Base-by-base conservation (phyloP, 805 yeast species). In the Saccharomycopsis sp. region DNA sequence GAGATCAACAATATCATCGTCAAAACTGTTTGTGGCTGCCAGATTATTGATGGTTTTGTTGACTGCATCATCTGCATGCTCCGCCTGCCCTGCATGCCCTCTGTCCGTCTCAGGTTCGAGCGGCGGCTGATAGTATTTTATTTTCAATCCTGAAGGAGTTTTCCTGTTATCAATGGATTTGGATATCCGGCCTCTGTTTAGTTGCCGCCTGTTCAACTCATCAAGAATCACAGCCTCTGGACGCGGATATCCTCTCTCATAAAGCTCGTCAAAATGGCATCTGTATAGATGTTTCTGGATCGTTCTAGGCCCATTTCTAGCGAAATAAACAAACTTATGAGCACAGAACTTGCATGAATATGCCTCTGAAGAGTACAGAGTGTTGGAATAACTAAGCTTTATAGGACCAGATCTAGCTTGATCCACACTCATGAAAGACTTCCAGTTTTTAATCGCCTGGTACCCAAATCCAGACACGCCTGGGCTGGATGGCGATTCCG, bases 271-370 rank as follows among this genome's bases (percentile, higher is more conserved):
- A 1, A 29, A 25, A 41, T 59, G 62, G 25, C 54, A 44, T 20
- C 54, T 59, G 14, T 22, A 35, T 15, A 62, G 52, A 38, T 62
- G 64, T 22, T 54, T 57, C 29, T 29, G 42, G 12, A 62, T 62
- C 2, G 64, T 62, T 22, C 60, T 20, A 17, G 64, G 64, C 2
- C 64, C 64, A 29, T 62, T 62, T 34, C 64, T 52, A 5, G 62
- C 53, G 42, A 34, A 47, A 29, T 62, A 62, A 17, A 49, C 47
- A 41, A 61, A 61, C 50, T 56, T 56, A 22, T 61, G 59, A n/a
- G 52, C 51, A 49, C 63, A 61, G 19, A 56, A 61, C 24, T 55
- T 56, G 50, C 63, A 61, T n/a, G 55, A 29, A 47, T 58, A 61
- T 15, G 62, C 62, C n/a, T 57, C 57, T 9, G 44, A 47, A 20